Percentiles rank a stretch among this genome's conserved stretches.
Conservation (phyloP, 805 yeast species). For the Hanseniaspora clermontiae region DNA sequence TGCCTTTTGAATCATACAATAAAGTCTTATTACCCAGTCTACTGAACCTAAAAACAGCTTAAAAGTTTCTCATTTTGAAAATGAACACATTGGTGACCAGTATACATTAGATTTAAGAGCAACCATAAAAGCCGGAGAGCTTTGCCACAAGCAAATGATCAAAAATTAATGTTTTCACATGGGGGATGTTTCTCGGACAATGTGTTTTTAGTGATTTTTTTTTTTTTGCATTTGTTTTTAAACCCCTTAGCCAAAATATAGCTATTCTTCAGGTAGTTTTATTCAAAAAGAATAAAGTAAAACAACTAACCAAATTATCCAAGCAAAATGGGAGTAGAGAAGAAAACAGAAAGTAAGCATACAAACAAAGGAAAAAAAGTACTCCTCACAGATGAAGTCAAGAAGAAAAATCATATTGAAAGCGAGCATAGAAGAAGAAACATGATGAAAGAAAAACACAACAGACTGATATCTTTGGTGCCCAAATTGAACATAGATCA, state of each 20-base stretch:
- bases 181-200: not conserved
- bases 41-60: too few relatives aligned
- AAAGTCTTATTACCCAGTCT: too few relatives aligned
- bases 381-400: constrained; percentile 6
- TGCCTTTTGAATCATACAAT: too few relatives aligned
- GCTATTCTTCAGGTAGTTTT: too few relatives aligned
- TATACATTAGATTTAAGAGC: too few relatives aligned
- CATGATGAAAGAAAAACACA: constrained; percentile 6
- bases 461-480: not conserved
- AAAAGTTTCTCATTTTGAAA: too few relatives aligned
- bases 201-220: not conserved
- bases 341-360: not conserved
- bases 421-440: constrained; percentile 13
- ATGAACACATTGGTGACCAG: too few relatives aligned
- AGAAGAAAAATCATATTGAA: constrained; percentile 12
- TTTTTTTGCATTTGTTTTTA: not conserved
- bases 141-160: too few relatives aligned
- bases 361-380: not conserved
- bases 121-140: too few relatives aligned
- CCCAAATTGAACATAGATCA: constrained; percentile 2
- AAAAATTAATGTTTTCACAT: not conserved
- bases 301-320: not conserved
- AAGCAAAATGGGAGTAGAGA: not conserved
- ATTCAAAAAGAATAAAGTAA: too few relatives aligned
- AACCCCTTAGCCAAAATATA: not conserved